Percentiles rank a stretch among this genome's conserved stretches.
These are phyloP conservation scores for Cystobasidiaceae sp. DNA, from an alignment of 1,284 basidiomycete genomes.

Conservation along the genomic window DNA sequence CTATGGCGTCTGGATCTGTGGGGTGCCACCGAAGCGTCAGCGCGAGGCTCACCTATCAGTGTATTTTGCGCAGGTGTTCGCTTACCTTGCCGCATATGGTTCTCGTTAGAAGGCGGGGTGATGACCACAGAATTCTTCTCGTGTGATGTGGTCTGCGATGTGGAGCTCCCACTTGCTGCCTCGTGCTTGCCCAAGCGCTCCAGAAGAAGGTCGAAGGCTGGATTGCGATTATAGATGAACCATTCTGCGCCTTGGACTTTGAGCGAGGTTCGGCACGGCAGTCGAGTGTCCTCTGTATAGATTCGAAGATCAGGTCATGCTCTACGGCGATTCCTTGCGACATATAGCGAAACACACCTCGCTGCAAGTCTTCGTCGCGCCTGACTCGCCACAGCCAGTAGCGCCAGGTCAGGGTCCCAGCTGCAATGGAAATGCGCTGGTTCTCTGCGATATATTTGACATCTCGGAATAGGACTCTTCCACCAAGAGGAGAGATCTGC, in stretches of 20 bases:
- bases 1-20: conserved; percentile 46
- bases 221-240: conserved; percentile 82
- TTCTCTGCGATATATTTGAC: conserved; percentile 82
- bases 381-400: conserved; percentile 78
- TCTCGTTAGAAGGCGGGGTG: conserved; percentile 25
- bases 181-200: conserved; percentile 47
- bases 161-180: conserved; percentile 43
- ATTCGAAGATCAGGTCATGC: background rate
- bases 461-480: conserved; percentile 78
- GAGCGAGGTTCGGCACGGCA: conserved; percentile 70
- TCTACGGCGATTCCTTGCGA: background rate
- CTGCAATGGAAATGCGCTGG: conserved; percentile 69
- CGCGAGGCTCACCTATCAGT: background rate
- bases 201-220: conserved; percentile 77
- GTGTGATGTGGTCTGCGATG: conserved; percentile 3
- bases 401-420: conserved; percentile 78
- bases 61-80: background rate
- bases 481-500: conserved; percentile 80
- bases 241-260: conserved; percentile 78
- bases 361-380: conserved; percentile 51
- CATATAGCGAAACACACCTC: conserved; percentile 1
- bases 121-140: conserved; percentile 24
- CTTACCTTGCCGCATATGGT: conserved; percentile 19
- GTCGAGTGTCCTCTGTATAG: conserved; percentile 42
- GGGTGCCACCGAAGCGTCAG: background rate